Evolutionary conservation across 495 filamentous ascomycete species (phyloP), one percentile per base, ranked within the genome.

Genomic region (Xylaria longipes): DNA sequence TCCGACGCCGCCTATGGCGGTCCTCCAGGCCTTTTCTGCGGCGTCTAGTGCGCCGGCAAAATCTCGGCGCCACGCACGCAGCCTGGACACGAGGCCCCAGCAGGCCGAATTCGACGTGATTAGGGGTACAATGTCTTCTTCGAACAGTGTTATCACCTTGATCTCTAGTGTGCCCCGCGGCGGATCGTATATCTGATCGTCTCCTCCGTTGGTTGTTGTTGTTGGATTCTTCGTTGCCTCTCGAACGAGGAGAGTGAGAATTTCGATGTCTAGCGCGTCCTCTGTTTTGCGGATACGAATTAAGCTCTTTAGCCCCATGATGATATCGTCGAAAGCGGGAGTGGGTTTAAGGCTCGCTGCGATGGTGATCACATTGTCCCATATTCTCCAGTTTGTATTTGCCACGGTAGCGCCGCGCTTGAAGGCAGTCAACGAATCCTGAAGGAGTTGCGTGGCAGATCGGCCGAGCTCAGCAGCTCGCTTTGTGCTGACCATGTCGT

Each of bases 321-420:
- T 80, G 25, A 97, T 84, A 50, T 97, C 93, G 1, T 84, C 79
- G 77, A 92, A 92, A 0, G 92, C 87, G 0, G 92, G 91, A 31
- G 71, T 74, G 0, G 94, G 94, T 0, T 86, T 85, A 20, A 94
- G 84, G 11, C 93, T 91, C 5, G 92, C 89, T 0, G 93, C 91
- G 48, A 99, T 91, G 2, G 92, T 93, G 60, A 98, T 87, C 17
- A 97, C 88, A 76, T 99, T 99, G 72, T 97, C 93, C 95, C 94
- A 98, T 73, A 99, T 97, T 70, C 93, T 89, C 86, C 89, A 92
- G 81, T 94, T 92, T 70, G 92, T 90, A 78, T 92, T 86, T 43
- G 96, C 95, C 29, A 96, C 87, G 17, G 86, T 83, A 3, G 93
- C 93, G 45, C 94, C 96, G 65, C 91, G 89, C 75, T 95, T 94